phyloP scores from a whole-genome alignment of 768 basidiomycete species.

The Auriculariales sp. region DNA sequence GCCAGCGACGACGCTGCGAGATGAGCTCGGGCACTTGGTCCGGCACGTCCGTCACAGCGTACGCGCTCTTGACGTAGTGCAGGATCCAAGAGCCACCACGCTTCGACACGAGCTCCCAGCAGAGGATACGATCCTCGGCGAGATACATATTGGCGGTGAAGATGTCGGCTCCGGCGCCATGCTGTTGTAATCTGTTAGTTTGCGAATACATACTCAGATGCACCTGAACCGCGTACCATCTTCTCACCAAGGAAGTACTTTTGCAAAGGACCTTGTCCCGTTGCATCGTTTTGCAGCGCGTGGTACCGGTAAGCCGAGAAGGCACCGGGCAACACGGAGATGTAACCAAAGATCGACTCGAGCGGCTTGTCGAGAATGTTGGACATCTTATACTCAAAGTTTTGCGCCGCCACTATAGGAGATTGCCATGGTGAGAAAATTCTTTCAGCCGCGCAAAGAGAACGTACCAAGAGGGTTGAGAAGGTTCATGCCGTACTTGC shows the following conservation, averaged over 20 bases:
- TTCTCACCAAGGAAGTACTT: slow-evolving; percentile 97
- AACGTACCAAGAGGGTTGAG: slow-evolving; percentile 52
- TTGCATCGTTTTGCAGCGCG: slow-evolving; percentile 73
- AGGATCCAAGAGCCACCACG: slow-evolving; percentile 79
- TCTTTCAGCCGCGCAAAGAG: neutral
- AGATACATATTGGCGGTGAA: slow-evolving; percentile 96
- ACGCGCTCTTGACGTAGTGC: slow-evolving; percentile 93
- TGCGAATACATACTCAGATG: neutral
- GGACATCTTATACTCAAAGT: slow-evolving; percentile 89
- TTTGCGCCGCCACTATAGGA: slow-evolving; percentile 65
- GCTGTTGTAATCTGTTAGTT: slow-evolving; percentile 20
- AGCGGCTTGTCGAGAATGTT: slow-evolving; percentile 89
- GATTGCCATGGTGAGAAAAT: neutral
- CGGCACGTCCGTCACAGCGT: slow-evolving; percentile 85
- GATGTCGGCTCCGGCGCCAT: slow-evolving; percentile 74
- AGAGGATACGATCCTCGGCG: slow-evolving; percentile 86
- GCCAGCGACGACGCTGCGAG: slow-evolving; percentile 88
- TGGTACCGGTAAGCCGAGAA: slow-evolving; percentile 89
- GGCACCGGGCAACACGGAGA: slow-evolving; percentile 84
- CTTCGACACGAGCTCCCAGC: slow-evolving; percentile 97
- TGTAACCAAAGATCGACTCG: slow-evolving; percentile 84
- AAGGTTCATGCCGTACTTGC: slow-evolving; percentile 63
- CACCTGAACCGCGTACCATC: slow-evolving; percentile 34
- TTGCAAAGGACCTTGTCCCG: slow-evolving; percentile 77
- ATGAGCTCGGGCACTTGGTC: slow-evolving; percentile 90